Evolutionary conservation across 202 grass and related monocot species (phyloP).

Genomic region (Brachypodium distachyon): DNA sequence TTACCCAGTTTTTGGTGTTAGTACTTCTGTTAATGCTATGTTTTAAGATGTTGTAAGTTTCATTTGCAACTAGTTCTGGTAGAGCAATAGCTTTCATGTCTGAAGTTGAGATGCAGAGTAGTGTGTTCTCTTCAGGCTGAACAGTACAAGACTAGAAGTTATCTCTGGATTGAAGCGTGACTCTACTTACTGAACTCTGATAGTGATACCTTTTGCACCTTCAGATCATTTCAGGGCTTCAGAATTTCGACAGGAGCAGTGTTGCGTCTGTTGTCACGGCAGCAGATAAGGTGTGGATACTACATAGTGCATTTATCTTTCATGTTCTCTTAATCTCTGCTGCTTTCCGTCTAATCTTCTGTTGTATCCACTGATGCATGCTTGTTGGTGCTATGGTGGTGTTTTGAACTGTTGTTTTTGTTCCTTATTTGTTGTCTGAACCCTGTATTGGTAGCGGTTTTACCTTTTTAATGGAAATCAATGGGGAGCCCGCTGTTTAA

Average conservation of each 20-base stretch:
- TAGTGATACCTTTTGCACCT: neutral
- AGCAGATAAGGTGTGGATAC: constrained; percentile 67
- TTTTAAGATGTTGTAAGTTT: neutral
- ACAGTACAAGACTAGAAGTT: neutral
- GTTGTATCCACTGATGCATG: too few species aligned
- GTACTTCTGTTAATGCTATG: neutral
- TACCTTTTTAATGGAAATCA: too few species aligned
- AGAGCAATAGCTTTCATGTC: neutral
- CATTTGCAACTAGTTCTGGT: neutral
- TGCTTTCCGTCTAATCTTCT: too few species aligned
- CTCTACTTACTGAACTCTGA: neutral
- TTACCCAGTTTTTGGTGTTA: neutral
- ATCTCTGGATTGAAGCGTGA: neutral
- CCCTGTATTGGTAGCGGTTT: too few species aligned
- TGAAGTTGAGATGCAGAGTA: neutral
- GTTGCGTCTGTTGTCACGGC: constrained; percentile 88
- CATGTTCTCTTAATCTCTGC: neutral
- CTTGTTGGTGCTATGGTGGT: too few species aligned
- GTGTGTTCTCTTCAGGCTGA: neutral
- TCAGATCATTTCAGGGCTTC: constrained; percentile 90
- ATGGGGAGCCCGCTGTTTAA: too few species aligned
- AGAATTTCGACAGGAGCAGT: constrained; percentile 72
- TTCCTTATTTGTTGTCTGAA: too few species aligned
- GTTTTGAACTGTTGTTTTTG: too few species aligned
- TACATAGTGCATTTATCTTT: neutral